These are phyloP conservation scores for Psilocybe subaeruginosa DNA, from an alignment of 768 basidiomycete genomes.

Conservation along the genomic window DNA sequence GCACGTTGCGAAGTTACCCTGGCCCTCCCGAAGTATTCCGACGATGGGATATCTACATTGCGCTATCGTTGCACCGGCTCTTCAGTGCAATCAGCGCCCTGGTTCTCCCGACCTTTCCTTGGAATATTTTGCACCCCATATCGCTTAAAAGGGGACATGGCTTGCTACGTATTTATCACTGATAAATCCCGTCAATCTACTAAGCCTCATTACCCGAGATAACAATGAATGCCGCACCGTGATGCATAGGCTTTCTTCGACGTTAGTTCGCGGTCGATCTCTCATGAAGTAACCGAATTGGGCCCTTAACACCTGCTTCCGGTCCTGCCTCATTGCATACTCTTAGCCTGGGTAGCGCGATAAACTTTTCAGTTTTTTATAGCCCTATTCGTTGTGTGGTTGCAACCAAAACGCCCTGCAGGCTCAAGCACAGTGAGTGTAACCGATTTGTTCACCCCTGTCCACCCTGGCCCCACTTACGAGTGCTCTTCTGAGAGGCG, in stretches of 20 bases:
- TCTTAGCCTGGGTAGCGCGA: constrained; percentile 1
- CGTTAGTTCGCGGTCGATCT: constrained; percentile 7
- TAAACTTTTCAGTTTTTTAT: not conserved
- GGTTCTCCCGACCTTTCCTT: not conserved
- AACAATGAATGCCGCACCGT: constrained; percentile 3
- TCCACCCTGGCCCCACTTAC: too few species aligned
- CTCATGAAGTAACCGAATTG: constrained; percentile 19
- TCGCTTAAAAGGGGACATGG: constrained; percentile 7
- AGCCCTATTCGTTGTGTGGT: not conserved
- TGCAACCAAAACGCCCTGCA: not conserved
- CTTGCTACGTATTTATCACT: not conserved
- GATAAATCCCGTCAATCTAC: not conserved
- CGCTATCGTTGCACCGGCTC: not conserved
- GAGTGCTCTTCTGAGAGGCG: too few species aligned
- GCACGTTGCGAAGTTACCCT: not conserved
- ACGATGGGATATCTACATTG: not conserved
- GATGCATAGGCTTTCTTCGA: constrained; percentile 4
- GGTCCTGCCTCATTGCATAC: constrained; percentile 10
- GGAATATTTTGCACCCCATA: constrained; percentile 9
- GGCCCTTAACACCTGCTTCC: constrained; percentile 12
- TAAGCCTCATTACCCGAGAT: constrained; percentile 13
- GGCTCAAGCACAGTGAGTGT: not conserved
- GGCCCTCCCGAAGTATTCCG: not conserved
- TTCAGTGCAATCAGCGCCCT: not conserved
- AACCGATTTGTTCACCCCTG: not conserved